Evolutionary conservation across 2,329 filamentous ascomycete species (phyloP).

Genomic region (Chaetomiaceae sp.): DNA sequence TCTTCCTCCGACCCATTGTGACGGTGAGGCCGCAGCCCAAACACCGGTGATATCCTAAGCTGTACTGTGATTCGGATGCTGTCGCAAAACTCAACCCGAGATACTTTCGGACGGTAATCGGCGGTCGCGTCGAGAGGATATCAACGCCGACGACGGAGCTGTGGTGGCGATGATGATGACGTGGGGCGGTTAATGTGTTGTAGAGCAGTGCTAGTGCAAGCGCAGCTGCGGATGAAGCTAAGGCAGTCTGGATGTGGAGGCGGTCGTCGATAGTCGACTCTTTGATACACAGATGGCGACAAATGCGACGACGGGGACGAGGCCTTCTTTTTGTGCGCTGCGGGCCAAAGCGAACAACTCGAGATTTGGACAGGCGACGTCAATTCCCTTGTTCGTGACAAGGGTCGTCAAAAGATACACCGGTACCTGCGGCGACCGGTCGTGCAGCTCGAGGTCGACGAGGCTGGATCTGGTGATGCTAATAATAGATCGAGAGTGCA

Average conservation of each 20-base stretch:
- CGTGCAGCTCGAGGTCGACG: slow-evolving; percentile 17
- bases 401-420: slow-evolving; percentile 22
- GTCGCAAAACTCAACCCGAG: neutral
- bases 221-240: slow-evolving; percentile 11
- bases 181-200: neutral
- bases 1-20: slow-evolving; percentile 95
- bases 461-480: slow-evolving; percentile 28
- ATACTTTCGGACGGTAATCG: neutral
- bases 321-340: slow-evolving; percentile 26
- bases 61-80: neutral
- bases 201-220: neutral
- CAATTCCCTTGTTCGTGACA: slow-evolving; percentile 23
- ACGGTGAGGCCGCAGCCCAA: slow-evolving; percentile 17
- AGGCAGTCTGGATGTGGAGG: slow-evolving; percentile 13
- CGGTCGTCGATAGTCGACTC: slow-evolving; percentile 14
- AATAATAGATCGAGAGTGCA: slow-evolving; percentile 27
- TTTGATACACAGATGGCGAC: slow-evolving; percentile 14
- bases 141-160: neutral
- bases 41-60: neutral
- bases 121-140: neutral
- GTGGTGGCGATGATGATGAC: neutral
- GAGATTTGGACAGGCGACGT: slow-evolving; percentile 22
- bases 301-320: slow-evolving; percentile 22
- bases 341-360: slow-evolving; percentile 18
- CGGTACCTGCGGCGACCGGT: slow-evolving; percentile 12